Evolutionary conservation across 768 basidiomycete species (phyloP), one percentile per base, ranked within the genome.

Genomic region (Sistotremastrum niveocremeum): DNA sequence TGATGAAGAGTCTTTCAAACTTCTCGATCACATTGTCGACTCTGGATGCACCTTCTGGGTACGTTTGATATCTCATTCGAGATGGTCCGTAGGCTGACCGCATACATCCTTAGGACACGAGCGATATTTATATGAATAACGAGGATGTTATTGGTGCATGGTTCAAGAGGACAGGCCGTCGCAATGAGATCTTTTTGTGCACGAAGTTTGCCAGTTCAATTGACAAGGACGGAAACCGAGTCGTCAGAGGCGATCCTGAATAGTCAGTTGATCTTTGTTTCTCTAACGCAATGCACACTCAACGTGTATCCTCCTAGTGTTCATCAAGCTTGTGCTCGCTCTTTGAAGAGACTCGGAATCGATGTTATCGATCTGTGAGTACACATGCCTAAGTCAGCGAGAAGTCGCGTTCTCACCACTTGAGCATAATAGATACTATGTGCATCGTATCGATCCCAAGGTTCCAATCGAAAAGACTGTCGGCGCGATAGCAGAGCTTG

Each of bases 401-500:
- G 20, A 20, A 20, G 20, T 20, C 20, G 20, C 20, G 20, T 20
- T 20, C 20, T 20, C 20, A 20, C 20, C 20, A 20, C 20, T 20
- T 20, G 20, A 20, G 20, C 20, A 20, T 20, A 20, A 20, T 20
- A 20, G 20, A 20, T 59, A 54, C 33, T 62, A 62, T 45, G 57
- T 57, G 52, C 62, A 64, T 48, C 60, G 62, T n/a, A 57, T 59
- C n/a, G 61, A 63, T 41, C 54, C 56, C 12, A 44, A 49, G 31
- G 60, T 61, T 34, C 62, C 60, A 28, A 64, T 62, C 46, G 62
- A 64, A 46, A 40, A 20, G 46, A 68, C 72, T 0, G 67, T 76
- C 5, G 55, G 63, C 4, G 75, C 69, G 0, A 68, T 76, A 69
- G 69, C 69, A 1, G 67, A 74, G 47, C 62, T 73, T 28, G 74